phyloP scores from a whole-genome alignment of 805 yeast genomes.

The Zygosaccharomyces bisporus region DNA sequence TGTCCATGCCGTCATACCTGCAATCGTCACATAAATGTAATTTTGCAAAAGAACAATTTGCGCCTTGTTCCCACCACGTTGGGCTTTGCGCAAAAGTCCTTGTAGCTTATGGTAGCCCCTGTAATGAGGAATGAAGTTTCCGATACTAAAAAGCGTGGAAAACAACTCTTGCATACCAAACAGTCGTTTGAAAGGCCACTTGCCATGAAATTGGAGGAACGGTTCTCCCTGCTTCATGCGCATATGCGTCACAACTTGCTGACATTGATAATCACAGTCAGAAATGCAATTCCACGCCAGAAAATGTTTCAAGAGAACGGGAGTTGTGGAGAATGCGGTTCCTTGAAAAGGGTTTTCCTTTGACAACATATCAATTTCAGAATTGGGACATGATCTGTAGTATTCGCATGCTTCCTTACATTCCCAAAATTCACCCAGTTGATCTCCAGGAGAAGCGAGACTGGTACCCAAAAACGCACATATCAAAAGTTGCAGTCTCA shows the following conservation, averaged over 20 bases:
- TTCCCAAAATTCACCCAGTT: slow-evolving; percentile 50
- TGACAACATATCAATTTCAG: slow-evolving; percentile 23
- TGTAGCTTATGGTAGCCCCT: slow-evolving; percentile 40
- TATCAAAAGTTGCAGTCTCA: slow-evolving; percentile 5
- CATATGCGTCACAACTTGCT: slow-evolving; percentile 61
- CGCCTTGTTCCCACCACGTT: slow-evolving; percentile 8
- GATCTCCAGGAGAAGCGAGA: slow-evolving; percentile 58
- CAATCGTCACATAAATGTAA: slow-evolving; percentile 43
- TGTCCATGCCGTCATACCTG: slow-evolving; percentile 84
- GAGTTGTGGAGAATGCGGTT: slow-evolving; percentile 21
- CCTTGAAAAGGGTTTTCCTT: slow-evolving; percentile 28
- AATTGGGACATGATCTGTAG: slow-evolving; percentile 22
- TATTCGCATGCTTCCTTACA: slow-evolving; percentile 52
- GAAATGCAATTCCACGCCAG: slow-evolving; percentile 71
- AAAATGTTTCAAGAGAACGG: slow-evolving; percentile 39
- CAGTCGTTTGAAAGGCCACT: slow-evolving; percentile 88
- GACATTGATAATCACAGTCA: slow-evolving; percentile 93
- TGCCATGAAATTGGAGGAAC: slow-evolving; percentile 87
- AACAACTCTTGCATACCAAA: slow-evolving; percentile 83
- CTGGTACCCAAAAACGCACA: background rate
- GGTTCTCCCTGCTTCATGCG: slow-evolving; percentile 48
- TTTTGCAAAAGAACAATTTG: slow-evolving; percentile 21
- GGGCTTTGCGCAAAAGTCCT: slow-evolving; percentile 18
- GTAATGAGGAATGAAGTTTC: slow-evolving; percentile 64
- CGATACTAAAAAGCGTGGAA: slow-evolving; percentile 72